Conservation (phyloP, 2,329 filamentous ascomycete species). For the Penicillium sp. region DNA sequence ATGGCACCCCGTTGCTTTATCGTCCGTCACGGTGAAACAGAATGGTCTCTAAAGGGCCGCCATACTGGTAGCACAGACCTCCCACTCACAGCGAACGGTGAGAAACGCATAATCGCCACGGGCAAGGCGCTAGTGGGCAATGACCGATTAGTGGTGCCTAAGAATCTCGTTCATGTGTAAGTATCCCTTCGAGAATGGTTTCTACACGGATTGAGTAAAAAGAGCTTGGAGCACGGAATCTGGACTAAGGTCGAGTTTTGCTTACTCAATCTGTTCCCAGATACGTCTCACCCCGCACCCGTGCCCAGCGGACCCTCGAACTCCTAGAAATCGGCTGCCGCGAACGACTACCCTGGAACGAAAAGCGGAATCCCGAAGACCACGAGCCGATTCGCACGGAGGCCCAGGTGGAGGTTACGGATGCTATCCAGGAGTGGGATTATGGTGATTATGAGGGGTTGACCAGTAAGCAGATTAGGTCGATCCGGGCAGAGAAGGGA, state of each 20-base stretch:
- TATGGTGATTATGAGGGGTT: constrained; percentile 86
- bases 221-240: background rate
- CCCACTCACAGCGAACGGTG: constrained; percentile 76
- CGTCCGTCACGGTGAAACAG: constrained; percentile 87
- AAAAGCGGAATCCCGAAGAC: constrained; percentile 27
- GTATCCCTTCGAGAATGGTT: constrained; percentile 22
- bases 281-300: constrained; percentile 82
- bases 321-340: constrained; percentile 72
- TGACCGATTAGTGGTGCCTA: constrained; percentile 80
- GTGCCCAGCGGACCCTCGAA: constrained; percentile 87
- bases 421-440: constrained; percentile 80
- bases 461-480: constrained; percentile 67
- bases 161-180: constrained; percentile 78
- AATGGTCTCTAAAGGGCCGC: constrained; percentile 84
- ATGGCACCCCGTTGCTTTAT: constrained; percentile 74
- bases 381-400: constrained; percentile 50
- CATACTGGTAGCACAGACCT: constrained; percentile 89
- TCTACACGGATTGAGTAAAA: background rate
- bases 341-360: constrained; percentile 70
- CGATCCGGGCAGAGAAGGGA: constrained; percentile 57
- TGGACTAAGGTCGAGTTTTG: background rate
- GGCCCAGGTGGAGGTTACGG: constrained; percentile 65
- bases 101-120: constrained; percentile 72
- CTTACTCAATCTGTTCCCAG: constrained; percentile 34
- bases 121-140: constrained; percentile 80